Evolutionary conservation across 2,329 filamentous ascomycete genomes (phyloP).

Genomic region (Graphilbum fragrans): DNA sequence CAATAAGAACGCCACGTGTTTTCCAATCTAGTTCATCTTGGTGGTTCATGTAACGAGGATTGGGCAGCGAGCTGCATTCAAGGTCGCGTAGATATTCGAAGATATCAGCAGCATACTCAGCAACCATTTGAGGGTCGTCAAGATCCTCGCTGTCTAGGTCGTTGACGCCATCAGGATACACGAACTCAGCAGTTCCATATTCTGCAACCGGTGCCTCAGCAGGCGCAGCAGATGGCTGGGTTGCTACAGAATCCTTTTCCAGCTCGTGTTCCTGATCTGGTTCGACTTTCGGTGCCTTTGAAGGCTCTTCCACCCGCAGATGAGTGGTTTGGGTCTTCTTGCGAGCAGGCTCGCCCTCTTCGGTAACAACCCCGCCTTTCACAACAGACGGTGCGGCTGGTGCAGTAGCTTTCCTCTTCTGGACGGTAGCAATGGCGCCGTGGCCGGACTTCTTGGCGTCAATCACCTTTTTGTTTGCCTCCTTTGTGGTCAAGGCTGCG

Average conservation of each 20-base stretch:
- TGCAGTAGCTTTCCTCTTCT: conserved; percentile 52
- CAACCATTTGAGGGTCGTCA: conserved; percentile 94
- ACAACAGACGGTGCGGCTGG: conserved; percentile 33
- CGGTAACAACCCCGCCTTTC: conserved; percentile 46
- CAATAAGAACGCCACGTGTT: conserved; percentile 91
- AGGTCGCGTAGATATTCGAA: conserved; percentile 90
- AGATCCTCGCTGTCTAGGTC: conserved; percentile 78
- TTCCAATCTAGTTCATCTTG: conserved; percentile 97
- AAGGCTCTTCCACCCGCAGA: background rate
- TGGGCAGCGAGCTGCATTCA: conserved; percentile 67
- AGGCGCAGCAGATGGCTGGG: conserved; percentile 13
- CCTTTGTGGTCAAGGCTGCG: conserved; percentile 31
- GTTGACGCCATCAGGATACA: conserved; percentile 30
- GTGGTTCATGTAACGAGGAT: conserved; percentile 88
- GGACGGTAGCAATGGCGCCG: conserved; percentile 47
- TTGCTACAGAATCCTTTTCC: too few relatives aligned
- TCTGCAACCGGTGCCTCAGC: conserved; percentile 14
- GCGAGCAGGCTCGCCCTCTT: conserved; percentile 55
- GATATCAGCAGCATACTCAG: conserved; percentile 93
- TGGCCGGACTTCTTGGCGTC: conserved; percentile 63
- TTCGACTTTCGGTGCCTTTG: conserved; percentile 9
- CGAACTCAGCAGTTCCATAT: conserved; percentile 14
- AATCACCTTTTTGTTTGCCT: conserved; percentile 43
- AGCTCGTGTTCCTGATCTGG: conserved; percentile 14
- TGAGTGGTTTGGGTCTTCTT: conserved; percentile 47